These are phyloP conservation scores for Russula griseocarnosa DNA, from an alignment of 768 basidiomycete genomes.

Conservation along the genomic window DNA sequence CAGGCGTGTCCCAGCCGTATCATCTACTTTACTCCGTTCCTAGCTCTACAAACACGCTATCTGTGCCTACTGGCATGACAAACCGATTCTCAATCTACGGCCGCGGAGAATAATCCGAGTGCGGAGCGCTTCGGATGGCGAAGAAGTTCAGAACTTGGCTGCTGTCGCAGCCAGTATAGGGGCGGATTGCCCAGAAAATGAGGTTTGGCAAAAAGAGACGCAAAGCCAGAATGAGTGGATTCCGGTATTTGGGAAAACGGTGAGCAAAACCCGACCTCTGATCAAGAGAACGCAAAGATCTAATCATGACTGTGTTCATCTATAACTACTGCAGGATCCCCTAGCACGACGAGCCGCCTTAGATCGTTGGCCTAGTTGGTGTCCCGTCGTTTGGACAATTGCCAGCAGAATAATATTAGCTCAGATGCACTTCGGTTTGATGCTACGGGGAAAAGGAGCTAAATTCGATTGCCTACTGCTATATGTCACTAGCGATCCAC, in stretches of 20 bases:
- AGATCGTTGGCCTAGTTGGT: too few relatives aligned
- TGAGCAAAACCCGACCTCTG: not conserved
- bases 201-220: slow-evolving; percentile 9
- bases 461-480: too few relatives aligned
- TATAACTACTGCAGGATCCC: slow-evolving; percentile 12
- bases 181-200: slow-evolving; percentile 1
- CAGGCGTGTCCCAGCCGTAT: slow-evolving; percentile 14
- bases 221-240: slow-evolving; percentile 18
- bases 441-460: too few relatives aligned
- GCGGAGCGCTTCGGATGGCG: slow-evolving; percentile 4
- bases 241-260: slow-evolving; percentile 19
- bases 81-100: slow-evolving; percentile 1
- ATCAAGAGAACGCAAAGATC: not conserved
- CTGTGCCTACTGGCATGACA: not conserved
- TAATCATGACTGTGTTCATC: not conserved
- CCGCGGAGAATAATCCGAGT: not conserved
- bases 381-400: too few relatives aligned
- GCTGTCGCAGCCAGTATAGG: not conserved
- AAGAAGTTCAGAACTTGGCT: slow-evolving; percentile 8
- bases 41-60: slow-evolving; percentile 2
- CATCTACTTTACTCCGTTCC: slow-evolving; percentile 1
- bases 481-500: too few relatives aligned
- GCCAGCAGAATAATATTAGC: too few relatives aligned
- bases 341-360: slow-evolving; percentile 13
- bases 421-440: too few relatives aligned